Evolutionary conservation across 257 asterid species (phyloP).

Genomic region (Eucommia ulmoides): DNA sequence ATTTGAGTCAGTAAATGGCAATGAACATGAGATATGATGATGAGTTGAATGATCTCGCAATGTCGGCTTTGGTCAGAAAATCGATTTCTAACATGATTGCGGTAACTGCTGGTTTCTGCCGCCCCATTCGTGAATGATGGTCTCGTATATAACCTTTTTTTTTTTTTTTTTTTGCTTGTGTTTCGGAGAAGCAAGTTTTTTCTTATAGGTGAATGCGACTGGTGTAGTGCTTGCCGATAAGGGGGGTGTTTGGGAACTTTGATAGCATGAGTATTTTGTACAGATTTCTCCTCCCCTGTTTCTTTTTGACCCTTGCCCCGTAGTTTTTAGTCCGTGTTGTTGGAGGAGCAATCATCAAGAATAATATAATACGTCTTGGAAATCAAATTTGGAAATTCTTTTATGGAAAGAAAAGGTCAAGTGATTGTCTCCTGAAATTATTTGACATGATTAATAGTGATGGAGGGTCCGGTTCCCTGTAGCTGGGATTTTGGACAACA

Average conservation of each 20-base stretch:
- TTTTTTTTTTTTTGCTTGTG: constrained; percentile 18
- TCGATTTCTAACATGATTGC: constrained; percentile 20
- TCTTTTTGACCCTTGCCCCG: constrained; percentile 14
- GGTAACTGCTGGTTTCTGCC: constrained; percentile 21
- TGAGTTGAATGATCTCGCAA: constrained; percentile 7
- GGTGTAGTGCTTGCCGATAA: constrained; percentile 15
- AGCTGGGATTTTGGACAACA: too few species aligned
- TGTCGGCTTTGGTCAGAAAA: constrained; percentile 16
- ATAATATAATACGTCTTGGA: constrained; percentile 24
- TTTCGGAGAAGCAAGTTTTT: constrained; percentile 17
- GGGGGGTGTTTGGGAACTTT: constrained; percentile 22
- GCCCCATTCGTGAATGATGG: constrained; percentile 13
- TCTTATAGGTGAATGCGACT: constrained; percentile 22
- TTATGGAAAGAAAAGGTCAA: too few species aligned
- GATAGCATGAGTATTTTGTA: constrained; percentile 16
- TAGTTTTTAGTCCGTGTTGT: constrained; percentile 34
- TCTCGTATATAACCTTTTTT: constrained; percentile 22
- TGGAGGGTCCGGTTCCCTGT: too few species aligned
- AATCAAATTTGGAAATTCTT: too few species aligned
- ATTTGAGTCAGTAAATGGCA: constrained; percentile 19
- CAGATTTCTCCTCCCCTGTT: constrained; percentile 5
- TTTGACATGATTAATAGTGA: too few species aligned
- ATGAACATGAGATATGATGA: constrained; percentile 18
- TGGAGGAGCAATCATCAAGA: constrained; percentile 21
- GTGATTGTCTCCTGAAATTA: too few species aligned